These are phyloP conservation scores for Hypericum perforatum DNA, from an alignment of 345 rosid genomes.

Conservation along the genomic window DNA sequence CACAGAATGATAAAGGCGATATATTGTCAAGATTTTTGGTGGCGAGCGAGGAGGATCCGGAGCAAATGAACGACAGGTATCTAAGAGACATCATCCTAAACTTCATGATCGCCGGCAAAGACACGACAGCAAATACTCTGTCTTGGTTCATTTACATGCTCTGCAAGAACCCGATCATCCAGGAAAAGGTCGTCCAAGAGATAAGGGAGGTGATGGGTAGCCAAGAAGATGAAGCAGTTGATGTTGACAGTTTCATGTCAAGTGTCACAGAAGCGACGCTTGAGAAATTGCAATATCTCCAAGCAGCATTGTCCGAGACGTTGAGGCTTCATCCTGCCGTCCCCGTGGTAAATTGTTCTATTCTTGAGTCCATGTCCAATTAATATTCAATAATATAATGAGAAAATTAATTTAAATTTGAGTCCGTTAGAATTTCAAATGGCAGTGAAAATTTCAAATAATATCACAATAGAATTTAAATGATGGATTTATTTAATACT, in stretches of 20 bases:
- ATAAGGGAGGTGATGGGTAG: conserved; percentile 30
- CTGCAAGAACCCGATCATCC: conserved; percentile 58
- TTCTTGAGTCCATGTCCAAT: background rate
- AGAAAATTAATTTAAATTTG: no score
- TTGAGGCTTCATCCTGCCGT: conserved; percentile 59
- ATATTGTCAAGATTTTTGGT: conserved; percentile 53
- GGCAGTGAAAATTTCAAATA: no score
- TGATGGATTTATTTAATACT: no score
- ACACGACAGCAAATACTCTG: conserved; percentile 43
- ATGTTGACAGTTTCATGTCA: conserved; percentile 28
- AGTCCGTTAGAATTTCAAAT: no score
- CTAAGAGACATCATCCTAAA: conserved; percentile 59
- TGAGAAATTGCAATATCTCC: conserved; percentile 67
- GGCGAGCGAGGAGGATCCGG: conserved; percentile 50
- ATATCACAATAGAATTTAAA: no score
- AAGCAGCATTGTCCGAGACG: conserved; percentile 68
- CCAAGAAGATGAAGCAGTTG: conserved; percentile 10
- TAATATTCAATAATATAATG: no score
- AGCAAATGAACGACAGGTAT: conserved; percentile 46
- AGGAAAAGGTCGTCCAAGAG: conserved; percentile 54
- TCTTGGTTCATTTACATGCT: conserved; percentile 75
- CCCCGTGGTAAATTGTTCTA: conserved; percentile 34
- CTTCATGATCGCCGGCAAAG: conserved; percentile 71
- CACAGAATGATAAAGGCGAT: no score
- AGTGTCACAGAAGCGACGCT: conserved; percentile 34